Conservation (phyloP, 495 filamentous ascomycete genomes). For the Hypoxylon perforatum region DNA sequence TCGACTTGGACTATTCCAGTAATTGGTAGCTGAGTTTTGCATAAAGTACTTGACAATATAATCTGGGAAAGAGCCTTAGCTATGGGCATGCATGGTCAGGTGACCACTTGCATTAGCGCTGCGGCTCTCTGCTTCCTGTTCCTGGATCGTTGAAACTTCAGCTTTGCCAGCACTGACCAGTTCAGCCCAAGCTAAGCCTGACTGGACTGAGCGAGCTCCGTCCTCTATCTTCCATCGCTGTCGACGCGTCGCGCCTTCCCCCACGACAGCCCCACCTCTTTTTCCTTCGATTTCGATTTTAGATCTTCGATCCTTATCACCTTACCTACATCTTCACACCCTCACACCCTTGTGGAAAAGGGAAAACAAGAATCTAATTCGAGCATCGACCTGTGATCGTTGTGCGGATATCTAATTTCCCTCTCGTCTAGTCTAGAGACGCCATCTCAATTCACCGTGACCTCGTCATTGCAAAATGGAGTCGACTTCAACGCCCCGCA, state of each 20-base stretch:
- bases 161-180: too few relatives aligned
- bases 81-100: too few relatives aligned
- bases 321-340: not conserved
- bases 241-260: not conserved
- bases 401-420: too few relatives aligned
- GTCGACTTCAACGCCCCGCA: conserved; percentile 72
- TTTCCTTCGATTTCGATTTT: not conserved
- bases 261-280: not conserved
- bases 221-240: not conserved
- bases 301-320: not conserved
- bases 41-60: too few relatives aligned
- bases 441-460: not conserved
- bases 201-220: not conserved
- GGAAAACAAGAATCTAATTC: not conserved
- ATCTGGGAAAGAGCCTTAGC: too few relatives aligned
- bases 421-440: not conserved
- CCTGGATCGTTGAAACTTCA: too few relatives aligned
- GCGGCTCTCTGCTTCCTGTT: too few relatives aligned
- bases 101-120: too few relatives aligned
- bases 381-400: too few relatives aligned
- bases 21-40: too few relatives aligned
- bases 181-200: too few relatives aligned
- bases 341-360: not conserved
- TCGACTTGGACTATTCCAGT: too few relatives aligned
- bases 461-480: conserved; percentile 47